A percentile compares a stretch with the other conserved stretches of the same genome.
phyloP scores from a whole-genome alignment of 257 asterid genomes.

The Solanum appendiculatum region DNA sequence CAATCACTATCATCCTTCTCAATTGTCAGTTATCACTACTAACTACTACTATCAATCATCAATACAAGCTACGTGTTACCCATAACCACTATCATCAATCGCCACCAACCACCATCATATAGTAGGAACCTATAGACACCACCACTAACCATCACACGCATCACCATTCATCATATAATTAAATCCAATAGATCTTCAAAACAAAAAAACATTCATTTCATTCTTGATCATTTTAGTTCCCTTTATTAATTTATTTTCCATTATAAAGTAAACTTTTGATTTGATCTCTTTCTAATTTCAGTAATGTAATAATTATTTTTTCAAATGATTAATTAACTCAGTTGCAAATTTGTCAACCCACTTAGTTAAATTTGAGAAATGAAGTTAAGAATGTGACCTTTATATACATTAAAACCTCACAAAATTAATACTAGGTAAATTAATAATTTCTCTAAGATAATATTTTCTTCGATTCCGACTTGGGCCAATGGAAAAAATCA shows the following conservation, averaged over 20 bases:
- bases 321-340: not conserved
- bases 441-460: too few species aligned
- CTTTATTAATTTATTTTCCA: not conserved
- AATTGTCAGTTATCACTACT: not conserved
- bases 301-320: not conserved
- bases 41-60: not conserved
- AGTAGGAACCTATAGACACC: not conserved
- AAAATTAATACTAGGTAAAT: too few species aligned
- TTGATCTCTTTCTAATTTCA: not conserved
- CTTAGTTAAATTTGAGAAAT: not conserved
- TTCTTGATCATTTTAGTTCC: not conserved
- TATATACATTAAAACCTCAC: too few species aligned
- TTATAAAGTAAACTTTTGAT: not conserved
- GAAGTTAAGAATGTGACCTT: not conserved
- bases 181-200: not conserved
- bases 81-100: not conserved
- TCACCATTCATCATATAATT: not conserved
- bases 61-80: not conserved
- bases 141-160: not conserved
- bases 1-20: not conserved
- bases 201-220: not conserved
- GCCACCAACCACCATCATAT: not conserved
- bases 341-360: not conserved
- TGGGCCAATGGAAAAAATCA: too few species aligned
- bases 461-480: too few species aligned